Percentiles rank a stretch among this genome's conserved stretches.
Conservation (phyloP, 2,329 filamentous ascomycete species). For the Didymella glomerata region DNA sequence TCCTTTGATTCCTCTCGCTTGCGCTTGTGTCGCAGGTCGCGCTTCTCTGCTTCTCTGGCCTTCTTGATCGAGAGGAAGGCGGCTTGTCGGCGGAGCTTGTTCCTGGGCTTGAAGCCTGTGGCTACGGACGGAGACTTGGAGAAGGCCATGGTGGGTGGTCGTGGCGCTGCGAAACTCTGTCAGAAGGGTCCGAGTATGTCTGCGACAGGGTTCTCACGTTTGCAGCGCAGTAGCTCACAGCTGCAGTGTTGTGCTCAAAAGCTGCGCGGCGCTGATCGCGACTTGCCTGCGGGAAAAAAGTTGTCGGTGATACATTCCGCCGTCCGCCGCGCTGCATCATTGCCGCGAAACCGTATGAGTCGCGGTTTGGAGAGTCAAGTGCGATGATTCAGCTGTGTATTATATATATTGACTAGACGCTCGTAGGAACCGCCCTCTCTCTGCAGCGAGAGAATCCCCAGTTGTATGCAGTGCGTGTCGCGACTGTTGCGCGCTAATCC, state of each 20-base stretch:
- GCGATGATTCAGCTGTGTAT: constrained; percentile 19
- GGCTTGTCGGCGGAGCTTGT: constrained; percentile 81
- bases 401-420: constrained; percentile 31
- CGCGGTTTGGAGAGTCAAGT: constrained; percentile 5
- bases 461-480: constrained; percentile 53
- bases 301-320: constrained; percentile 4
- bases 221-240: not conserved
- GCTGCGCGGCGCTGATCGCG: not conserved
- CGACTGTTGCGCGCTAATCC: constrained; percentile 51
- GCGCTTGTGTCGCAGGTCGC: constrained; percentile 77
- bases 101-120: constrained; percentile 67
- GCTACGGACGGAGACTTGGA: constrained; percentile 57
- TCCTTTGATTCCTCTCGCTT: constrained; percentile 88
- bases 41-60: constrained; percentile 74
- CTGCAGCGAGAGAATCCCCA: constrained; percentile 29
- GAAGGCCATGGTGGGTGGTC: constrained; percentile 56
- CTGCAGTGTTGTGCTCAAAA: constrained; percentile 3
- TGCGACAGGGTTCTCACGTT: not conserved
- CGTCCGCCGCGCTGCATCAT: not conserved
- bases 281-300: constrained; percentile 23
- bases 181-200: not conserved
- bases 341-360: not conserved
- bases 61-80: constrained; percentile 84
- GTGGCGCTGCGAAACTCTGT: not conserved
- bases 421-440: constrained; percentile 32